Percentiles rank a stretch among this genome's conserved stretches.
Conservation (phyloP, 2,329 filamentous ascomycete species). For the Fragosphaeria purpurea region DNA sequence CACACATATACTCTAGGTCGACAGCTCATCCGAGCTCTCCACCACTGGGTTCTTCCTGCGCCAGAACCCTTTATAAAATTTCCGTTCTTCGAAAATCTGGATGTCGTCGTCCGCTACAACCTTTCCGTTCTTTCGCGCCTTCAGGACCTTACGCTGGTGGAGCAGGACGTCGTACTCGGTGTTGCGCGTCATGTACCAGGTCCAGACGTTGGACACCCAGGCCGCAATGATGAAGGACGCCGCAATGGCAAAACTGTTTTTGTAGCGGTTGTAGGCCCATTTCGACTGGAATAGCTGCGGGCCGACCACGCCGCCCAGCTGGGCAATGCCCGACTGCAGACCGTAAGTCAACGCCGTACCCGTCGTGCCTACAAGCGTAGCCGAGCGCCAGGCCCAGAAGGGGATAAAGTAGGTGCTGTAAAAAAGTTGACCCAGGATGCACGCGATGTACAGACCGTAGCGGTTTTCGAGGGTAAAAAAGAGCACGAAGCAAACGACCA, state of each 20-base stretch:
- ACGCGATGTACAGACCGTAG: slow-evolving; percentile 32
- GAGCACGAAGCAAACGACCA: slow-evolving; percentile 25
- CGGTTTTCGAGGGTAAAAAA: slow-evolving; percentile 26
- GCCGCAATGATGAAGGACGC: slow-evolving; percentile 13
- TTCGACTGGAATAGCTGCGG: slow-evolving; percentile 18
- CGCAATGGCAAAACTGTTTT: slow-evolving; percentile 17
- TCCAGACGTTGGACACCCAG: slow-evolving; percentile 15
- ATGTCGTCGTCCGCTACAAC: slow-evolving; percentile 5
- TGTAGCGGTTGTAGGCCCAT: slow-evolving; percentile 26
- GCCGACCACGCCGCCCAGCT: slow-evolving; percentile 33
- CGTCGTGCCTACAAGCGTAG: slow-evolving; percentile 22
- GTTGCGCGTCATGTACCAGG: slow-evolving; percentile 17
- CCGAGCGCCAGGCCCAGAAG: slow-evolving; percentile 35
- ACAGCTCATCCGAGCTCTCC: too few species aligned
- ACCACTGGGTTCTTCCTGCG: too few species aligned
- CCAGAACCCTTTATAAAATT: slow-evolving; percentile 18
- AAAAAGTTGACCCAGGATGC: slow-evolving; percentile 33
- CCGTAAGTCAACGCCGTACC: slow-evolving; percentile 29
- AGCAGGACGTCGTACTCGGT: slow-evolving; percentile 16
- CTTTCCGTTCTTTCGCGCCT: slow-evolving; percentile 11
- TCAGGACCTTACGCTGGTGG: slow-evolving; percentile 11
- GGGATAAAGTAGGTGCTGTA: slow-evolving; percentile 34
- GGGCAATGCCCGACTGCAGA: slow-evolving; percentile 30
- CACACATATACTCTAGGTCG: too few species aligned
- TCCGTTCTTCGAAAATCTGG: slow-evolving; percentile 13